Evolutionary conservation across 768 basidiomycete genomes (phyloP).

Genomic region (Suillus hirtellus): DNA sequence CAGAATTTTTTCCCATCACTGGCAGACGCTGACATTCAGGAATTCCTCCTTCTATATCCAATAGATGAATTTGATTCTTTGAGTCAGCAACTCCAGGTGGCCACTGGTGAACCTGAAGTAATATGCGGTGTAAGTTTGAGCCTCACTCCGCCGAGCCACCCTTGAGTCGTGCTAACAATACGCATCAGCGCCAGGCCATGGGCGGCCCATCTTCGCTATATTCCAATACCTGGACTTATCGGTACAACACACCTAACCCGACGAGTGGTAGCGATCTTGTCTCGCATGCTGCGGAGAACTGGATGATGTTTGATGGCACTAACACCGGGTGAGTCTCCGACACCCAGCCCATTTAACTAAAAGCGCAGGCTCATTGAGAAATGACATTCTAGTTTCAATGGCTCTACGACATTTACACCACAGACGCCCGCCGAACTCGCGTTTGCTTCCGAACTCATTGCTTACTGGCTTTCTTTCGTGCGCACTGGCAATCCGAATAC

Average conservation of each 20-base stretch:
- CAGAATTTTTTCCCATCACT: constrained; percentile 48
- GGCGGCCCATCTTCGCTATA: constrained; percentile 39
- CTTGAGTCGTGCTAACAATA: background rate
- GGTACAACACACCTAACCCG: constrained; percentile 60
- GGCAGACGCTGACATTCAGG: constrained; percentile 37
- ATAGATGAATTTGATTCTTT: constrained; percentile 43
- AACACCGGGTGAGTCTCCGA: constrained; percentile 51
- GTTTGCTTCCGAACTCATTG: constrained; percentile 60
- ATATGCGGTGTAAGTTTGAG: constrained; percentile 51
- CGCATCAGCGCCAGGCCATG: constrained; percentile 47
- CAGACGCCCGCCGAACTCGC: constrained; percentile 46
- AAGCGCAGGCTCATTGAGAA: background rate
- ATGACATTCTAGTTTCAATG: constrained; percentile 42
- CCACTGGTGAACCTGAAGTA: constrained; percentile 51
- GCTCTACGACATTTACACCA: constrained; percentile 49
- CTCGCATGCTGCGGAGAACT: constrained; percentile 60
- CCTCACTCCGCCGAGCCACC: background rate
- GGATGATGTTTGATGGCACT: constrained; percentile 66
- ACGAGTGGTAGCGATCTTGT: constrained; percentile 38
- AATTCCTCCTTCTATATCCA: constrained; percentile 44
- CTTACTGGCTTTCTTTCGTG: constrained; percentile 69
- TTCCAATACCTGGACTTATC: constrained; percentile 50
- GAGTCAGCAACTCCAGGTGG: constrained; percentile 43
- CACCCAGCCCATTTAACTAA: background rate
- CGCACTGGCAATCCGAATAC: constrained; percentile 57